Conservation (phyloP, 345 rosid genomes). For the Erysimum cheiranthoides region DNA sequence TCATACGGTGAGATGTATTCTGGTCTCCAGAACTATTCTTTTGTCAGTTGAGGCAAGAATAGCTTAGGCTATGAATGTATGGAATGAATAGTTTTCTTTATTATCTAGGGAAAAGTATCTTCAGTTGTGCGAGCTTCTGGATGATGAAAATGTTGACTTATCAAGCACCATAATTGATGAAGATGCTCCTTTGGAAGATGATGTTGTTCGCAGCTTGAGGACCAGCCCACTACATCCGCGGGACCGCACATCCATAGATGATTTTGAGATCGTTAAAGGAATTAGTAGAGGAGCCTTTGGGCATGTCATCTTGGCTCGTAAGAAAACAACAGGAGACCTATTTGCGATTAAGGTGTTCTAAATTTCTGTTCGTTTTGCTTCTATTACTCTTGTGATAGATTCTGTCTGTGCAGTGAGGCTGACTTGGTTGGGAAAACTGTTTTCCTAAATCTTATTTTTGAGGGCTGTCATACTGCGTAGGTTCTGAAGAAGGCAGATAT, state of each 20-base stretch:
- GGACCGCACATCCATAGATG: conserved; percentile 88
- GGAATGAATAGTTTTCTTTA: conserved; percentile 11
- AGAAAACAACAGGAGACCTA: conserved; percentile 92
- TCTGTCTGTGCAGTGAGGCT: not conserved
- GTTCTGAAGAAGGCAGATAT: conserved; percentile 96
- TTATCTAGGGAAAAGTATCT: conserved; percentile 81
- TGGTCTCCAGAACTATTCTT: conserved; percentile 25
- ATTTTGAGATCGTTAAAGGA: conserved; percentile 77
- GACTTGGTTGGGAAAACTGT: conserved; percentile 19
- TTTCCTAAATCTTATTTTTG: conserved; percentile 22
- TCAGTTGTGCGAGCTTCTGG: conserved; percentile 79
- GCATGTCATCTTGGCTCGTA: conserved; percentile 83
- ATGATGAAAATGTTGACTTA: conserved; percentile 74
- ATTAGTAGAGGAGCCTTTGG: conserved; percentile 98
- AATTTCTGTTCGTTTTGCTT: conserved; percentile 24
- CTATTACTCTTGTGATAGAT: conserved; percentile 18
- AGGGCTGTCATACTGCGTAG: conserved; percentile 50
- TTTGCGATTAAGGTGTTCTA: conserved; percentile 83
- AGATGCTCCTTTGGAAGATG: conserved; percentile 85
- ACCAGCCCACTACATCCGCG: conserved; percentile 76
- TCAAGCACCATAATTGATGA: conserved; percentile 81
- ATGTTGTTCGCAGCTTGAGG: conserved; percentile 80
- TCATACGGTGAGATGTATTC: not conserved
- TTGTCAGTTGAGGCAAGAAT: conserved; percentile 19
- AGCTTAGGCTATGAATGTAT: not conserved